A percentile compares a stretch with the other conserved stretches of the same genome.
Conservation (phyloP, 441 rosid species). For the Mallotus repandus region DNA sequence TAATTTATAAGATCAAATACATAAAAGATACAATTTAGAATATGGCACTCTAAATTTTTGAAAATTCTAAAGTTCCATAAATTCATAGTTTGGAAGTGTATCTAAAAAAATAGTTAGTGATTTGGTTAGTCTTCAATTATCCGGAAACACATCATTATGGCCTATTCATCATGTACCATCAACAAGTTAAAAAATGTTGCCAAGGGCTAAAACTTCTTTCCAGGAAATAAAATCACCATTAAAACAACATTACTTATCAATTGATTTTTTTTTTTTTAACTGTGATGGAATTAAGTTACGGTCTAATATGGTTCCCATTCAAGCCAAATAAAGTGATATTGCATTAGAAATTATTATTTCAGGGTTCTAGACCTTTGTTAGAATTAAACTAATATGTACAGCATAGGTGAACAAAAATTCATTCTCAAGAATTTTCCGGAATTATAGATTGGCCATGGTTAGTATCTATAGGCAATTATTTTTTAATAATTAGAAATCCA, state of each 20-base stretch:
- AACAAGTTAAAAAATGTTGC: background rate
- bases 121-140: background rate
- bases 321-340: background rate
- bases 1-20: background rate
- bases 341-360: background rate
- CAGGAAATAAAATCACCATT: background rate
- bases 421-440: background rate
- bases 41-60: background rate
- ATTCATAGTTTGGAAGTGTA: background rate
- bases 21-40: background rate
- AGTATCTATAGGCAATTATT: background rate
- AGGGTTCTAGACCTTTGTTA: background rate
- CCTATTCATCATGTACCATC: background rate
- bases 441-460: background rate
- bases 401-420: background rate
- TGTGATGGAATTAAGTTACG: background rate
- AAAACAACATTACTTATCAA: background rate
- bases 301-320: background rate
- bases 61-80: background rate
- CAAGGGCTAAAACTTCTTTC: background rate
- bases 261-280: background rate
- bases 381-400: background rate
- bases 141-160: background rate
- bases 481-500: background rate
- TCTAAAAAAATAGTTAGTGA: background rate